Evolutionary conservation across 345 rosid species (phyloP), one percentile per base, ranked within the genome.

Genomic region (Anastatica hierochuntica): DNA sequence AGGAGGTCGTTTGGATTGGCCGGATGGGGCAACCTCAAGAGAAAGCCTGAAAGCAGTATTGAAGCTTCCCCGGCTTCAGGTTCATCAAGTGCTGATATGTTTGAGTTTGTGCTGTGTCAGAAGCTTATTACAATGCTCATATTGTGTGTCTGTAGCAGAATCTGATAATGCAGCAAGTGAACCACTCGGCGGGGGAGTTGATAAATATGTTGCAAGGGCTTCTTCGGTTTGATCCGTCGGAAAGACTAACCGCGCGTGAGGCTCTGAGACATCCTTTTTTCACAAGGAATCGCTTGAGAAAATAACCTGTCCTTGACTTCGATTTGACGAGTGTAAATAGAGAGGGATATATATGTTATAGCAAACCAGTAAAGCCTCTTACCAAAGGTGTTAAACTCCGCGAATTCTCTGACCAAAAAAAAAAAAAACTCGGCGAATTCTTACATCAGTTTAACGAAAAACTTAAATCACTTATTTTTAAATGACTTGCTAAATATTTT

Each of bases 1-100:
- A 64, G 95, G 92, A n/a, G n/a, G n/a, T 64, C 70, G 84, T 31
- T 56, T 88, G 49, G 86, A 85, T 60, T 88, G 96, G 96, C 96
- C 96, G 6, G 95, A 78, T 60, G 95, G 96, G 45, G 84, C 95
- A 11, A 21, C 83, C 12, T 84, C 95, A 5, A 80, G 95, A 59
- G 94, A 84, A 0, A 88, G 96, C 47, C 77, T 88, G 9, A 82
- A 77, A 63, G 84, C 90, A 43, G 96, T 88, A 21, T 17, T 46
- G 47, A 88, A 88, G 77, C 76, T 88, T 11, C 76, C 77, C 4
- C 78, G 96, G 5, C 88, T 88, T 55, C 94, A 87, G 94, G 96
- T 84, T 62, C 2, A 53, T 50, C 33, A 10, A 43, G 41, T 43
- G 46, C 23, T 58, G 26, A 27, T 14, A 31, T n/a, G 5, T 34